phyloP scores from a whole-genome alignment of 495 filamentous ascomycete species.

The Penicillium canariense region DNA sequence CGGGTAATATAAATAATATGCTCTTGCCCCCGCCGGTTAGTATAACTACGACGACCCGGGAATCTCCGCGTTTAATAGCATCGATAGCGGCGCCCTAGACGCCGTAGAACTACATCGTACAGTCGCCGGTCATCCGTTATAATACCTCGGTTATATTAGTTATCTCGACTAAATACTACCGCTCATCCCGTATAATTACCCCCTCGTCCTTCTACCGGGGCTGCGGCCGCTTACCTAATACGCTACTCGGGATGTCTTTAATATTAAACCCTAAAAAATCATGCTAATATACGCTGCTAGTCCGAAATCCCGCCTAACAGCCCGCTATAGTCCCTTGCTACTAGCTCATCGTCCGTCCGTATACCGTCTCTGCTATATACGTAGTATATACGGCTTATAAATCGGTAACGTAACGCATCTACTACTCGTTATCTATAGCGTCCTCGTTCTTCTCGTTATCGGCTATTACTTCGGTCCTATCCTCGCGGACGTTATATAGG shows the following conservation, averaged over 20 bases:
- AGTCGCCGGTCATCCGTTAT: conserved; percentile 8
- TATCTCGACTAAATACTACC: not conserved
- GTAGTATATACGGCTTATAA: not conserved
- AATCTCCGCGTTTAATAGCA: conserved; percentile 4
- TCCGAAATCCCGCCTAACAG: not conserved
- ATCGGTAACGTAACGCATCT: not conserved
- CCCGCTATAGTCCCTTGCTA: not conserved
- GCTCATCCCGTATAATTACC: not conserved
- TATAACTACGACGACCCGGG: conserved; percentile 21
- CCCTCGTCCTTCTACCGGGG: not conserved
- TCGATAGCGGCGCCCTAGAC: not conserved
- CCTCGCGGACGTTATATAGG: conserved; percentile 1
- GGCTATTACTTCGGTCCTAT: not conserved
- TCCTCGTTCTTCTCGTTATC: conserved; percentile 2
- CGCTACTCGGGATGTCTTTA: not conserved
- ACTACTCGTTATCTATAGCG: not conserved
- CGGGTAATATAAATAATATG: conserved; percentile 28
- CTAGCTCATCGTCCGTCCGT: not conserved
- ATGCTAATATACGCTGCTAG: not conserved
- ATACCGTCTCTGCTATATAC: not conserved
- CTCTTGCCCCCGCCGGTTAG: conserved; percentile 20
- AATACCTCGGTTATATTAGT: conserved; percentile 15
- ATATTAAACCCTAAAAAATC: conserved; percentile 1
- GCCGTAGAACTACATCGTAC: conserved; percentile 4
- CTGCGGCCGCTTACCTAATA: not conserved